Conservation (phyloP, 2,329 filamentous ascomycete genomes). For the Lecanicillium sp. region DNA sequence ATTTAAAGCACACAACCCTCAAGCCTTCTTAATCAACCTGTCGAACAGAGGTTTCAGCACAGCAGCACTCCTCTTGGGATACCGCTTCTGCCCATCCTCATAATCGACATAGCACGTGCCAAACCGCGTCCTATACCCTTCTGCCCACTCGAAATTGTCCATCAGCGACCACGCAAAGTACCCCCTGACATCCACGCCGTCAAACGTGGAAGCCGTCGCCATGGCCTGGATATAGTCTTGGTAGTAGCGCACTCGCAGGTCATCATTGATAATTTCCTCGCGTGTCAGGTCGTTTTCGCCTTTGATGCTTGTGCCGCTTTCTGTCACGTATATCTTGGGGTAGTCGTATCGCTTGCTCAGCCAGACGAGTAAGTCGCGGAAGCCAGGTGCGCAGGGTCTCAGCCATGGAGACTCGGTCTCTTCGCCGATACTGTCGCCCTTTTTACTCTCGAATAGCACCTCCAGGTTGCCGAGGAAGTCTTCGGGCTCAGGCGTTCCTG, state of each 20-base stretch:
- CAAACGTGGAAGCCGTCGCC: conserved; percentile 60
- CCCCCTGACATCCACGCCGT: conserved; percentile 70
- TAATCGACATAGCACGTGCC: conserved; percentile 82
- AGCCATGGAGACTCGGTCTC: conserved; percentile 81
- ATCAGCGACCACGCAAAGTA: conserved; percentile 85
- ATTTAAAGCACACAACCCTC: no score
- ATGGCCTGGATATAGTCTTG: conserved; percentile 67
- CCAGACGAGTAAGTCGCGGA: conserved; percentile 70
- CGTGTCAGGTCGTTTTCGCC: conserved; percentile 68
- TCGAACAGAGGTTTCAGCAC: conserved; percentile 64
- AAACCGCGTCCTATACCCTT: conserved; percentile 80
- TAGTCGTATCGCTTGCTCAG: conserved; percentile 66
- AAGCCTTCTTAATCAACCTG: conserved; percentile 57
- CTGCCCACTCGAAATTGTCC: conserved; percentile 92
- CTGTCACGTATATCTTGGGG: conserved; percentile 78
- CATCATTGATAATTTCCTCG: conserved; percentile 68
- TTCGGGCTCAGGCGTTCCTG: conserved; percentile 47
- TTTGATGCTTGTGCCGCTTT: conserved; percentile 81
- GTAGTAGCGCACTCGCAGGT: conserved; percentile 76
- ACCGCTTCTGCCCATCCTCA: conserved; percentile 65
- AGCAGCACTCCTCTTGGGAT: conserved; percentile 77
- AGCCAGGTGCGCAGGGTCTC: conserved; percentile 65
- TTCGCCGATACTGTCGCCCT: conserved; percentile 64
- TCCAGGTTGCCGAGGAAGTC: conserved; percentile 74
- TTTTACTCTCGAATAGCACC: conserved; percentile 60